Evolutionary conservation across 1,139 yeast species (phyloP), one percentile per base, ranked within the genome.

Genomic region (Yamadazyma epiphylla): DNA sequence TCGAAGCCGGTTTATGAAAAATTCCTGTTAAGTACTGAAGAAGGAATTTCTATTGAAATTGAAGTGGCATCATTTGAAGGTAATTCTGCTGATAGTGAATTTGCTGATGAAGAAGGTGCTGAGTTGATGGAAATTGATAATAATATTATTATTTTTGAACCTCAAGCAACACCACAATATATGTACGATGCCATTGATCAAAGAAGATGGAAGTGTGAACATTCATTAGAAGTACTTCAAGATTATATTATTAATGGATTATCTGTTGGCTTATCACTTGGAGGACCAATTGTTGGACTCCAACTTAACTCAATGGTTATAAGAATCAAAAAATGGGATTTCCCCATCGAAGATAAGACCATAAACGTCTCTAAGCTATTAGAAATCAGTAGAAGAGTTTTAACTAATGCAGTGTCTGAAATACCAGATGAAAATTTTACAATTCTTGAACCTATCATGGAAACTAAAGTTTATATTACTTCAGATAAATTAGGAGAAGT

Each of bases 371-470:
- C 62, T 2, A 47, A 43, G 9, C 39, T 68, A 13, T 43, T 64
- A 27, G 61, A 55, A 12, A 48, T 53, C 2, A 50, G 59, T 6
- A 48, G 74, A 35, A 52, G 52, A 29, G 64, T 55, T 0, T 46
- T 64, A 2, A 43, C 58, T 7, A 64, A 67, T 19, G 67, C 74
- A 0, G 49, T 53, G 19, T 45, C 25, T 22, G 53, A 40, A 22
- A 45, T 58, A 5, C 39, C 47, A 20, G 53, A 45, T 2, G 48
- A 58, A n/a, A 76, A 73, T 47, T 43, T 41, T 26, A 43, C 47
- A 6, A 19, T 43, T 8, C 64, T 89, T 51, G 97, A 91, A 54
- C 98, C 98, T 0, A 68, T 84, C 15, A 89, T 91, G 97, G 67
- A 73, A 24, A 80, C 87, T 5, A 66, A 66, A n/a, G 79, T 91